phyloP scores from a whole-genome alignment of 345 rosid genomes.

The Durio zibethinus region DNA sequence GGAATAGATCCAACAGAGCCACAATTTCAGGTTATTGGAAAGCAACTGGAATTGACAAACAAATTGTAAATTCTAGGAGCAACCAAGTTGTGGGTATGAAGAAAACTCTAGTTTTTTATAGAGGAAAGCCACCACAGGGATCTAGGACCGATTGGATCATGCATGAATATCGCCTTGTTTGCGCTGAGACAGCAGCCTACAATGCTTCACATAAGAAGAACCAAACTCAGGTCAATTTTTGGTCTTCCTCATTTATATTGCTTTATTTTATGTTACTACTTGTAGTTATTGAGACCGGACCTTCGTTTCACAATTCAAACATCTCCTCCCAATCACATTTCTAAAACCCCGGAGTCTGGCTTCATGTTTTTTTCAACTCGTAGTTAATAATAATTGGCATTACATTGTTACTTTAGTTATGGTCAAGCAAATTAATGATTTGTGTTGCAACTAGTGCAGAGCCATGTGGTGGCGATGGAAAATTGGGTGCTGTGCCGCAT shows the following conservation, averaged over 20 bases:
- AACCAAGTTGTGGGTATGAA: constrained; percentile 75
- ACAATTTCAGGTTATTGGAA: constrained; percentile 91
- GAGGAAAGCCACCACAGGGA: constrained; percentile 88
- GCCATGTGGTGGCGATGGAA: constrained; percentile 37
- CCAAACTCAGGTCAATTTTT: background rate
- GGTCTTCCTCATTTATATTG: background rate
- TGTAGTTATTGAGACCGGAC: background rate
- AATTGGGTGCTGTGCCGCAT: constrained; percentile 96
- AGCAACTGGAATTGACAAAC: constrained; percentile 89
- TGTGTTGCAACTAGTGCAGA: constrained; percentile 31
- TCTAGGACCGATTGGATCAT: constrained; percentile 91
- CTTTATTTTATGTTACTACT: background rate
- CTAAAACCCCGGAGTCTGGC: background rate
- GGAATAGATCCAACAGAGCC: constrained; percentile 84
- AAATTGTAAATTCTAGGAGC: constrained; percentile 58
- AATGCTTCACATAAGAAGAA: background rate
- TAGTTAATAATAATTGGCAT: background rate
- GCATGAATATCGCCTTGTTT: constrained; percentile 85
- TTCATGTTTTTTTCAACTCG: background rate
- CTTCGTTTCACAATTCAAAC: background rate
- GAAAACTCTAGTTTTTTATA: constrained; percentile 95
- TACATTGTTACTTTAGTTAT: background rate
- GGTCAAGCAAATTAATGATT: constrained; percentile 4
- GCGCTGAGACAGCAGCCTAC: constrained; percentile 6
- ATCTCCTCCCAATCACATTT: background rate